Base-by-base conservation (phyloP, 139 green algal genomes). In the Closterium sp. region DNA sequence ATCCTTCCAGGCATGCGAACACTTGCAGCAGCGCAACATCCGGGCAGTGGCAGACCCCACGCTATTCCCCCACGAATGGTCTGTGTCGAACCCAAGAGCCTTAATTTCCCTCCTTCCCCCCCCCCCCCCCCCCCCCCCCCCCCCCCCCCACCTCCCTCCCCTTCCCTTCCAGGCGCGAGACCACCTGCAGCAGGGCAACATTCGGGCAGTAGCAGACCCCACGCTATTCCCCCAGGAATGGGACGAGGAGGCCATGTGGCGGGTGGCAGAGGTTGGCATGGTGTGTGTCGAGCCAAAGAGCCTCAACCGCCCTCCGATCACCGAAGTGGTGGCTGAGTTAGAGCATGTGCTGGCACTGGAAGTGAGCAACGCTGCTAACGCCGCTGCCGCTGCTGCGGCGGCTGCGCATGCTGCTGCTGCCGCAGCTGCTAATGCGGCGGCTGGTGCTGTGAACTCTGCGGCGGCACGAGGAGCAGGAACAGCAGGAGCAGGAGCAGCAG, bases 221-320 rank as follows among this genome's bases (percentile, higher is more conserved):
- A 92, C 90, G 0, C 73, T 92, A 0, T 7, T 38, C 31, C n/a
- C 28, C 6, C 19, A 84, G 19, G 38, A 92, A 11, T 92, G 90
- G 50, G 90, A 31, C 19, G 31, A 86, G 1, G 90, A 92, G 45
- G 90, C 45, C 70, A 92, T 92, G 90, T 92, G 90, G 90, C 38
- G 45, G 22, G 90, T 92, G 79, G 90, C 90, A 10, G 90, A 92
- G 29, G 24, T 92, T 4, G 90, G 90, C 42, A 92, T 92, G 28
- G 30, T 92, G 24, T 92, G 90, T 90, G 90, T 92, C 10, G 90
- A 92, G 86, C 90, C 90, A 24, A 85, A 31, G n/a, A 27, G 70
- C 21, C 31, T 90, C 27, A 92, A 92, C 28, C 38, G 90, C 50
- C 90, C 90, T 21, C 34, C 84, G 19, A 92, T 92, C 17, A 92